A percentile compares a stretch with the other conserved stretches of the same genome.
Conservation (phyloP, 2,329 filamentous ascomycete genomes). For the Diplodia mutila region DNA sequence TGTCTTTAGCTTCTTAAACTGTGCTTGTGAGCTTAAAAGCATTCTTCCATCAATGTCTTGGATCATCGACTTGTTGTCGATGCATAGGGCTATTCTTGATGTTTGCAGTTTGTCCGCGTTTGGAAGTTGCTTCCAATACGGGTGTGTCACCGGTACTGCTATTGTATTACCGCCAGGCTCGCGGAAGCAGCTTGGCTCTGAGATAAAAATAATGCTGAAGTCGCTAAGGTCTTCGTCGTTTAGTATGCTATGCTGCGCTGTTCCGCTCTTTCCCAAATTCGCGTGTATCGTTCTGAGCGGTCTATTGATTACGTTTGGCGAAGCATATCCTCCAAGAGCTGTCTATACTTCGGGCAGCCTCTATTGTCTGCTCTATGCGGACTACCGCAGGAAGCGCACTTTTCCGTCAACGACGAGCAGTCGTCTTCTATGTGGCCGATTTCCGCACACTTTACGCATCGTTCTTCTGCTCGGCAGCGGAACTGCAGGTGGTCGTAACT, state of each 20-base stretch:
- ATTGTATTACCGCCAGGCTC: background rate
- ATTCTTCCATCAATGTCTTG: background rate
- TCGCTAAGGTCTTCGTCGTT: background rate
- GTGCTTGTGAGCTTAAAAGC: background rate
- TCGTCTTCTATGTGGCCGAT: background rate
- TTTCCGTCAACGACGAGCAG: background rate
- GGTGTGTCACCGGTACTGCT: background rate
- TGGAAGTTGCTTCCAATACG: background rate
- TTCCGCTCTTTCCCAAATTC: background rate
- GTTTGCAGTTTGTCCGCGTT: background rate
- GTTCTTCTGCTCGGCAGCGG: background rate
- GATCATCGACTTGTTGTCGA: background rate
- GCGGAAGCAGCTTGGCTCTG: constrained; percentile 1
- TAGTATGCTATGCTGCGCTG: background rate
- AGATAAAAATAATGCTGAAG: background rate
- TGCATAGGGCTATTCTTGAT: background rate
- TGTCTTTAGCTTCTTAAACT: background rate
- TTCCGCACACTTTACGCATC: background rate
- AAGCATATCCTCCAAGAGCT: background rate
- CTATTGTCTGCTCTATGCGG: background rate
- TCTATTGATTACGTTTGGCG: background rate
- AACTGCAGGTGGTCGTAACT: too few relatives aligned
- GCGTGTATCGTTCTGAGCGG: background rate
- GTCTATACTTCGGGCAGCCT: background rate
- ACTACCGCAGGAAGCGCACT: background rate